These are phyloP conservation scores for Xylaria cubensis DNA, from an alignment of 495 filamentous ascomycete species.

Conservation along the genomic window DNA sequence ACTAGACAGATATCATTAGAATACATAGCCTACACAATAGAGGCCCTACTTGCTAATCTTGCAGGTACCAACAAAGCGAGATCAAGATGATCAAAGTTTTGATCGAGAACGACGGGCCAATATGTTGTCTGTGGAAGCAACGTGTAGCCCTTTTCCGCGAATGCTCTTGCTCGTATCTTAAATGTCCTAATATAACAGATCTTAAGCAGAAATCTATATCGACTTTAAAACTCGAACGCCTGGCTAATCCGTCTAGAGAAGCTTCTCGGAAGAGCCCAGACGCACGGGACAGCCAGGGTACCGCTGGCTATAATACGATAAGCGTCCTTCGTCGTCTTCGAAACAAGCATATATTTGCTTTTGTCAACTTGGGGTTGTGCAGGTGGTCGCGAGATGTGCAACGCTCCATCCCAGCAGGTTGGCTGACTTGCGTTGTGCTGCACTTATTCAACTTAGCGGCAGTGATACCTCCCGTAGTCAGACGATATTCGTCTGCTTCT, in stretches of 20 bases:
- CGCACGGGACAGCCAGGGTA: neutral
- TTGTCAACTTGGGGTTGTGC: slow-evolving; percentile 16
- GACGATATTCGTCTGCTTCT: slow-evolving; percentile 3
- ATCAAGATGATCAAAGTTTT: neutral
- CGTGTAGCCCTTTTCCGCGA: neutral
- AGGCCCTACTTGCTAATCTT: neutral
- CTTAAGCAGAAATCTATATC: neutral
- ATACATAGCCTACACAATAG: slow-evolving; percentile 9
- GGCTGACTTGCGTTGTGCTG: slow-evolving; percentile 24
- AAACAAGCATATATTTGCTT: slow-evolving; percentile 14
- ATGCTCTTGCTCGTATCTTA: neutral
- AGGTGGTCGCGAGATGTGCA: slow-evolving; percentile 10
- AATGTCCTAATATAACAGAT: neutral
- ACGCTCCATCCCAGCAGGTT: slow-evolving; percentile 14
- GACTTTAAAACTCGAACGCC: neutral
- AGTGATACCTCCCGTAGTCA: slow-evolving; percentile 18
- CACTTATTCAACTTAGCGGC: slow-evolving; percentile 21
- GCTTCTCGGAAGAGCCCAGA: neutral
- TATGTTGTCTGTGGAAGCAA: neutral
- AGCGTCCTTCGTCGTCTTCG: slow-evolving; percentile 1
- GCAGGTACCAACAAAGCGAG: neutral
- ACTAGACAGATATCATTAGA: slow-evolving; percentile 12
- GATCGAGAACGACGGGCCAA: neutral
- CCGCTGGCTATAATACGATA: slow-evolving; percentile 15
- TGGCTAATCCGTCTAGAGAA: neutral